Evolutionary conservation across 2,329 filamentous ascomycete genomes (phyloP), one percentile per base, ranked within the genome.

Genomic region (Ascochyta fabae): DNA sequence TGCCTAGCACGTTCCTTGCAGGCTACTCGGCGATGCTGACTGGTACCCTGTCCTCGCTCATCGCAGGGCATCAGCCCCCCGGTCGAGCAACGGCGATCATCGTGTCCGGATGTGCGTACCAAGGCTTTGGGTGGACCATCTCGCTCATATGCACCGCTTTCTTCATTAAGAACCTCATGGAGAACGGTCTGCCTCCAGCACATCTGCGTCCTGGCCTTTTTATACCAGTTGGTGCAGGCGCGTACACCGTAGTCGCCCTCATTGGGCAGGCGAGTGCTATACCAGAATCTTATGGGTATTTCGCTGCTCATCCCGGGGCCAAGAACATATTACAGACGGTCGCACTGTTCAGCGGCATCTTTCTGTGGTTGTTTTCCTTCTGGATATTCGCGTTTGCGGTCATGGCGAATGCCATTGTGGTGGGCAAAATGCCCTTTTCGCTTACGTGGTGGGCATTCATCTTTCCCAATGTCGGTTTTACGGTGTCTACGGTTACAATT

Each of bases 221-320:
- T 77, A 90, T 91, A 77, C 87, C 87, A 47, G 88, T 90, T 7
- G 88, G 88, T 0, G 85, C 87, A 1, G 86, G 87, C 0, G 81
- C 86, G 0, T 91, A 90, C 75, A 91, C 88, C 0, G 84, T 85
- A n/a, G 77, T 90, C 3, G 88, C 88, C 0, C 77, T 91, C 22
- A 84, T 91, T 19, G 87, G 87, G 23, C 86, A 90, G 80, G 82
- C 87, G 0, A 77, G 81, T 23, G 80, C 80, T 1, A 69, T 87
- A 0, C 77, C 64, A 2, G 74, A 80, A 16, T 22, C 34, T 0
- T 71, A 61, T 31, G 64, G 60, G 0, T 73, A 67, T 41, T 71
- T 71, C 26, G 56, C 58, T 5, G 49, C 39, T 0, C 60, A 72
- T 56, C 53, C 61, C 1, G n/a, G 10, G 3, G 56, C 67, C 3